Conservation (phyloP, 2,329 filamentous ascomycete species). For the Botrytis pseudocinerea region DNA sequence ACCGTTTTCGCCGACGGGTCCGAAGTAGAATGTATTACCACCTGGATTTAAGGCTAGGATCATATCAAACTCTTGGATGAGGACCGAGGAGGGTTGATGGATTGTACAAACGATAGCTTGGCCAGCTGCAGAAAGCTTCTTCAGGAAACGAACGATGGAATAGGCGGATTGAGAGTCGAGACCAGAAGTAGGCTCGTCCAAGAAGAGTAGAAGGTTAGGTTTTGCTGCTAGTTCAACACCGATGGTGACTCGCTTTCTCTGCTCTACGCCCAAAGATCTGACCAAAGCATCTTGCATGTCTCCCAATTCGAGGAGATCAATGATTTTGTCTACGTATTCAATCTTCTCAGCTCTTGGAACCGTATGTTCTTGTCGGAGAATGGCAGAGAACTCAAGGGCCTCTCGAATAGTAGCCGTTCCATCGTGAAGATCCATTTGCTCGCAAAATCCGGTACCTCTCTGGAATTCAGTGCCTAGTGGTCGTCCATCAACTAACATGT, state of each 20-base stretch:
- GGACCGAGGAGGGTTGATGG: constrained; percentile 68
- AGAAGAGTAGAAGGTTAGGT: constrained; percentile 65
- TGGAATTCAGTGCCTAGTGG: constrained; percentile 64
- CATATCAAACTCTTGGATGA: constrained; percentile 74
- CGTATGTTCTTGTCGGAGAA: constrained; percentile 59
- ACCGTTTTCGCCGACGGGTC: constrained; percentile 67
- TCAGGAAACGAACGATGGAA: constrained; percentile 67
- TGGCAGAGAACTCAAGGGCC: constrained; percentile 67
- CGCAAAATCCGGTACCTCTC: constrained; percentile 68
- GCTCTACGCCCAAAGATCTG: constrained; percentile 57
- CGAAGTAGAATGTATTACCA: constrained; percentile 72
- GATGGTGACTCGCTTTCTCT: constrained; percentile 71
- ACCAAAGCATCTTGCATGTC: constrained; percentile 69
- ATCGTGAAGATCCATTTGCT: constrained; percentile 73
- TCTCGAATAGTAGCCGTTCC: constrained; percentile 66
- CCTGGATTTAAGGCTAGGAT: constrained; percentile 68
- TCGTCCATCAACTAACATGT: constrained; percentile 71
- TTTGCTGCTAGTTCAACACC: constrained; percentile 73
- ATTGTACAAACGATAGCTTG: constrained; percentile 75
- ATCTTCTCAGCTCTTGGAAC: constrained; percentile 61
- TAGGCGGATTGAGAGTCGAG: constrained; percentile 69
- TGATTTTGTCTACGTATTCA: constrained; percentile 65
- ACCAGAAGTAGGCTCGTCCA: constrained; percentile 72
- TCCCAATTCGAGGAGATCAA: constrained; percentile 63
- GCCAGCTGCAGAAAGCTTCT: constrained; percentile 65